phyloP scores from a whole-genome alignment of 257 asterid genomes.

The Solanum lignicaule region DNA sequence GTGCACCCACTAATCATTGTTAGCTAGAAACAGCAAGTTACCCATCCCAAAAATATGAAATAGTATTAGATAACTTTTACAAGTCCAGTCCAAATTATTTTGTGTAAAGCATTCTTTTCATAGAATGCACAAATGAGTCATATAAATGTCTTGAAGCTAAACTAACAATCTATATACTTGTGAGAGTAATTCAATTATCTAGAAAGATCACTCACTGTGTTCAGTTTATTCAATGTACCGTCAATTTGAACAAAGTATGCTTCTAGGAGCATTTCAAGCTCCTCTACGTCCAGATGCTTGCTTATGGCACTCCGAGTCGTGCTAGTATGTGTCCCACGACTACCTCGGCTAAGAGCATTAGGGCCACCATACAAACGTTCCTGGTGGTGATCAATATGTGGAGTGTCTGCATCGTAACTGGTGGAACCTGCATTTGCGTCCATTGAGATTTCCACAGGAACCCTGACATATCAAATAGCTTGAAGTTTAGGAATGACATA shows the following conservation, averaged over 20 bases:
- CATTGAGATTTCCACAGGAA: conserved; percentile 35
- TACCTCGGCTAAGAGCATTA: conserved; percentile 48
- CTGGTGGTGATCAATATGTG: conserved; percentile 22
- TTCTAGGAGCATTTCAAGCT: conserved; percentile 88
- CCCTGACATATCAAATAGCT: conserved; percentile 27
- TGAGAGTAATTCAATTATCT: not conserved
- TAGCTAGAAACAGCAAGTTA: not conserved
- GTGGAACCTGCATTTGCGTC: conserved; percentile 38
- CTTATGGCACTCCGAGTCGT: conserved; percentile 31
- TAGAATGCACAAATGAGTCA: not conserved
- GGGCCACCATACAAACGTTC: conserved; percentile 46
- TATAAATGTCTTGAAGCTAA: not conserved
- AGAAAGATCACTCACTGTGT: conserved; percentile 40
- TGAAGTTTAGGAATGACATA: not conserved
- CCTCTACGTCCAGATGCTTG: conserved; percentile 66
- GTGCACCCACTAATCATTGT: not conserved
- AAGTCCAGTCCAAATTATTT: not conserved
- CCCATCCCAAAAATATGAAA: not conserved
- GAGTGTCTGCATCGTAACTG: conserved; percentile 29
- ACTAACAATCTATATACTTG: not conserved
- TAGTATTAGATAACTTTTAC: not conserved
- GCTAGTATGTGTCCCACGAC: conserved; percentile 71
- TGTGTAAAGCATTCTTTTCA: not conserved
- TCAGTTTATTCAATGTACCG: conserved; percentile 59
- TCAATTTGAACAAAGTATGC: conserved; percentile 87